Evolutionary conservation across 345 rosid genomes (phyloP), one percentile per base, ranked within the genome.

Genomic region (Hibiscus mutabilis): DNA sequence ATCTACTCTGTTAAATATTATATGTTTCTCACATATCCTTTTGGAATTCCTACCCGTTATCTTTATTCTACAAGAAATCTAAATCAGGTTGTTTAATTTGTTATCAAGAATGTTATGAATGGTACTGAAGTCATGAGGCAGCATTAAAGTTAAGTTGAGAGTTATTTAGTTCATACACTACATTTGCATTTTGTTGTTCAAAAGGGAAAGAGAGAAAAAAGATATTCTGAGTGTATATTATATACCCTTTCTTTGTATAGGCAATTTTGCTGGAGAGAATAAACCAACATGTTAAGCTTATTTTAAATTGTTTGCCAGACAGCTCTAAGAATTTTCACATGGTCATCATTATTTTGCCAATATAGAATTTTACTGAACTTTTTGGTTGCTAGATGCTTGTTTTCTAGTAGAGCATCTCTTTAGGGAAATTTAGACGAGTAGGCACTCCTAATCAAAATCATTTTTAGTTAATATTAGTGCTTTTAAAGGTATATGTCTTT

Each of bases 41-140:
- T 22, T 12, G 16, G 29, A 19, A 63, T 63, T 40, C 31, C 51
- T 63, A 12, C 24, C 27, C 4, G 22, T 63, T 40, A 63, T 63
- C 52, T 40, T 11, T 63, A 40, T 19, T 24, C 27, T 40, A 18
- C 11, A 21, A 63, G 68, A 40, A 63, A 63, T 40, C 15, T 19
- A 40, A 63, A 37, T 63, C 9, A 35, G 42, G 24, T 62, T 62
- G 16, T 37, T 62, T 62, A 37, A 11, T 62, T 5, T 60, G 27
- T 64, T 19, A 21, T 64, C 31, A 64, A 64, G 68, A 40, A 64
- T 63, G 29, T 64, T 63, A 19, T 40, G 52, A 42, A 18, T 40
- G 6, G 52, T 64, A 12, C 58, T 64, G 51, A 64, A 64, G 68
- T 21, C 52, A 19, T 19, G n/a, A 5, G 68, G 52, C 29, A 40